These are phyloP conservation scores for Spiromastix sp. DNA, from an alignment of 2,329 filamentous ascomycete species.

Conservation along the genomic window DNA sequence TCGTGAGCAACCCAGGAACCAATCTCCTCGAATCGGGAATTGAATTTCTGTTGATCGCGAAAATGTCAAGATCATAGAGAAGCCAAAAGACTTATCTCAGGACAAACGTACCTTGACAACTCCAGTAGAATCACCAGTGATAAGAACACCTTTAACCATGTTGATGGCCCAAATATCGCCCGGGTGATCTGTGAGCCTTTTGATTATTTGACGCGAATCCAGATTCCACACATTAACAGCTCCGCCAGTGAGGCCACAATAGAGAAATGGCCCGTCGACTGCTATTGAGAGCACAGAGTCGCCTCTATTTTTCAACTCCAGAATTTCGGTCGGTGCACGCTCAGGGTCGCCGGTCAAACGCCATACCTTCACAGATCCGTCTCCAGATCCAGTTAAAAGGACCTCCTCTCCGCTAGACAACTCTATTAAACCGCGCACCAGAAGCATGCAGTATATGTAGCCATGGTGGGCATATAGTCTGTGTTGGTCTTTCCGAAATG, in stretches of 20 bases:
- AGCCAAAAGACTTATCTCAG: background rate
- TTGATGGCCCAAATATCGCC: slow-evolving; percentile 79
- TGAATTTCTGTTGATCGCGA: slow-evolving; percentile 65
- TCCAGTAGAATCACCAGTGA: slow-evolving; percentile 85
- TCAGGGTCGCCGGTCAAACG: slow-evolving; percentile 50
- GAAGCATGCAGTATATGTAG: slow-evolving; percentile 92
- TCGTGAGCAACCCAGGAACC: slow-evolving; percentile 73
- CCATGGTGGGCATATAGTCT: slow-evolving; percentile 87
- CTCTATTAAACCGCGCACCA: slow-evolving; percentile 63
- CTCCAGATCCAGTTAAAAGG: slow-evolving; percentile 81
- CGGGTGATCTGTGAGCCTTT: slow-evolving; percentile 71
- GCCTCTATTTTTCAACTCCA: slow-evolving; percentile 53
- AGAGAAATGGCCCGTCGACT: slow-evolving; percentile 83
- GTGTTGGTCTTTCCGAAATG: slow-evolving; percentile 72
- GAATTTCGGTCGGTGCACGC: slow-evolving; percentile 59
- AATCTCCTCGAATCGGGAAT: slow-evolving; percentile 72
- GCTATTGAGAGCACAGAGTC: slow-evolving; percentile 65
- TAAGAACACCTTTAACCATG: slow-evolving; percentile 74
- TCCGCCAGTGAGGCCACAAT: slow-evolving; percentile 78
- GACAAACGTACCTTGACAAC: slow-evolving; percentile 59
- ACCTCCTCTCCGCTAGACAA: slow-evolving; percentile 63
- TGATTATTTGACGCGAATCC: slow-evolving; percentile 80
- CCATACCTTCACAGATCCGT: slow-evolving; percentile 95
- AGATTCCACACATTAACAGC: slow-evolving; percentile 94
- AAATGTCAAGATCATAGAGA: too few relatives aligned